Percentiles rank a stretch among this genome's conserved stretches.
phyloP scores from a whole-genome alignment of 257 asterid genomes.

The Phtheirospermum japonicum region DNA sequence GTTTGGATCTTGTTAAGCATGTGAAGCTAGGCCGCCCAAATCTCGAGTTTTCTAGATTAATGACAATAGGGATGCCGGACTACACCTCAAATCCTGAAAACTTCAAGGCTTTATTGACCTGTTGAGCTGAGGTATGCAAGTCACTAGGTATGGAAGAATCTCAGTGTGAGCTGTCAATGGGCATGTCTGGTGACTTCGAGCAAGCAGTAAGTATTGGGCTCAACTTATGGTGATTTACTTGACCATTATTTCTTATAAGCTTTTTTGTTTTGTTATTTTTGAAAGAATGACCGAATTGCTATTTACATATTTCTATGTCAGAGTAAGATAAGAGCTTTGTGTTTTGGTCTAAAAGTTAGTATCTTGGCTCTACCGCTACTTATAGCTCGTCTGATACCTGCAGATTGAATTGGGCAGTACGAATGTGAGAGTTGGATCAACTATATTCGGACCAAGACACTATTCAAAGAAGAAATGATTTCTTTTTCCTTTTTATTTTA shows the following conservation, averaged over 20 bases:
- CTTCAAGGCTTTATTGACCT: slow-evolving; percentile 81
- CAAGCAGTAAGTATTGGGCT: slow-evolving; percentile 64
- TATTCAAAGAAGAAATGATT: slow-evolving; percentile 47
- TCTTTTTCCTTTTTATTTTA: too few species aligned
- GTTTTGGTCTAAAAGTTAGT: too few species aligned
- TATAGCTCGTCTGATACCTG: slow-evolving; percentile 23
- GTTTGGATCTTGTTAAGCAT: slow-evolving; percentile 72
- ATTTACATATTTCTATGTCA: too few species aligned
- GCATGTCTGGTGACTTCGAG: slow-evolving; percentile 98
- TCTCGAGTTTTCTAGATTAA: slow-evolving; percentile 83
- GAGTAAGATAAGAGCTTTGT: too few species aligned
- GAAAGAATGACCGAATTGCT: not conserved
- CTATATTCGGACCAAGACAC: slow-evolving; percentile 93
- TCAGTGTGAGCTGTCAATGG: slow-evolving; percentile 87
- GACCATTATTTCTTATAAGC: not conserved
- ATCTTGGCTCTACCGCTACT: not conserved
- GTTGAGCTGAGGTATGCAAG: slow-evolving; percentile 78
- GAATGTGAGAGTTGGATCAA: slow-evolving; percentile 87
- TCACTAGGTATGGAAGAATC: slow-evolving; percentile 71
- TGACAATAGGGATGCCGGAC: slow-evolving; percentile 97
- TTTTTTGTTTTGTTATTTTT: not conserved
- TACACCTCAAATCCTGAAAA: slow-evolving; percentile 97
- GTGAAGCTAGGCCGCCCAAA: slow-evolving; percentile 65
- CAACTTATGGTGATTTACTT: slow-evolving; percentile 16
- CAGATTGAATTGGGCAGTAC: slow-evolving; percentile 98